Evolutionary conservation across 2,329 filamentous ascomycete species (phyloP).

Genomic region (Claviceps pazoutovae): DNA sequence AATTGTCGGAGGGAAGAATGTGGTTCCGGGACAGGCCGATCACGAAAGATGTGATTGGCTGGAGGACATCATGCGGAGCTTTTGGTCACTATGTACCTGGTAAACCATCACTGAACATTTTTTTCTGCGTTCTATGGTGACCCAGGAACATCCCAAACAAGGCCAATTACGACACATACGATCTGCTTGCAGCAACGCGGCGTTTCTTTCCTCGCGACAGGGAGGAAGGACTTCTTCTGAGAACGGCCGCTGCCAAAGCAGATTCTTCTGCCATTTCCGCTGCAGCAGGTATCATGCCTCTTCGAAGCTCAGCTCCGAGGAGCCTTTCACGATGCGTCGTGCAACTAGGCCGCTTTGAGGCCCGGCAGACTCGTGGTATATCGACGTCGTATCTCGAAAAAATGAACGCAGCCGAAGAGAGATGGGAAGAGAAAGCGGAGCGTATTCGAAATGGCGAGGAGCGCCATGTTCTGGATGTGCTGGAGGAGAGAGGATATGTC

Average conservation of each 20-base stretch:
- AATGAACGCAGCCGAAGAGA: constrained; percentile 23
- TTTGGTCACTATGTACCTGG: not conserved
- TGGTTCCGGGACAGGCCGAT: constrained; percentile 7
- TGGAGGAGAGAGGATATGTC: constrained; percentile 60
- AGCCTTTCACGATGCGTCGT: constrained; percentile 14
- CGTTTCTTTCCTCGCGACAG: not conserved
- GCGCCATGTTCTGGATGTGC: constrained; percentile 44
- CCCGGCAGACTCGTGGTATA: constrained; percentile 21
- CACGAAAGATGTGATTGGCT: constrained; percentile 17
- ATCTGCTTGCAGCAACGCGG: not conserved
- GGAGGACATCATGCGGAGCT: constrained; percentile 12
- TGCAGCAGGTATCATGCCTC: not conserved
- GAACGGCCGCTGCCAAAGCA: not conserved
- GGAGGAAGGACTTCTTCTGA: not conserved
- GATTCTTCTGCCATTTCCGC: not conserved
- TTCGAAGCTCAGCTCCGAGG: constrained; percentile 1
- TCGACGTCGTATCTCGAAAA: constrained; percentile 31
- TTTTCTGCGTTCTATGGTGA: no score
- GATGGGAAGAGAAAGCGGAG: constrained; percentile 35
- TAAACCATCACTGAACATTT: no score
- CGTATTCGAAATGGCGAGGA: constrained; percentile 35
- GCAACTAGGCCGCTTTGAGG: constrained; percentile 9
- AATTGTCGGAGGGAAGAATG: constrained; percentile 15
- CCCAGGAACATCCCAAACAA: not conserved
- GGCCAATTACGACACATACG: not conserved